A percentile compares a stretch with the other conserved stretches of the same genome.
phyloP scores from a whole-genome alignment of 768 basidiomycete species.

The Lentinus brumalis region DNA sequence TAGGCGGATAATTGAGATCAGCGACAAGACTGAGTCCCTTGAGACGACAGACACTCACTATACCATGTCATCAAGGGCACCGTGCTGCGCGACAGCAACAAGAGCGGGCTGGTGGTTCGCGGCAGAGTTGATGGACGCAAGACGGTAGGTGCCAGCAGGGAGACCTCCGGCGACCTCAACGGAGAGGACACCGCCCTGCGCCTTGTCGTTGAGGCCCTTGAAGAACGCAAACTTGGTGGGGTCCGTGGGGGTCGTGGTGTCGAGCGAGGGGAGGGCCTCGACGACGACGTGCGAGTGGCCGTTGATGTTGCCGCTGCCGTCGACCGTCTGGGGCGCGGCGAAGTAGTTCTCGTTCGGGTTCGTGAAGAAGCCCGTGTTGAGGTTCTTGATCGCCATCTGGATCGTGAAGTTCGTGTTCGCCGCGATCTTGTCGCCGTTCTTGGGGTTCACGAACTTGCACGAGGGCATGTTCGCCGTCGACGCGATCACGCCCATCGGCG shows the following conservation, averaged over 20 bases:
- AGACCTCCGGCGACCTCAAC: conserved; percentile 55
- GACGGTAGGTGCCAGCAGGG: conserved; percentile 50
- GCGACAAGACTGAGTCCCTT: not conserved
- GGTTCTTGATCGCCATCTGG: conserved; percentile 44
- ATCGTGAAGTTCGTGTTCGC: conserved; percentile 56
- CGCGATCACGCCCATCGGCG: conserved; percentile 62
- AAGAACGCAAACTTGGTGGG: conserved; percentile 61
- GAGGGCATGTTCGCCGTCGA: conserved; percentile 52
- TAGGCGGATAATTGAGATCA: not conserved
- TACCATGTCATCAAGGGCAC: conserved; percentile 37
- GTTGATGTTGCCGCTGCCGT: conserved; percentile 50
- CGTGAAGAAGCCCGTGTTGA: conserved; percentile 59
- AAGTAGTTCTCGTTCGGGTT: conserved; percentile 56
- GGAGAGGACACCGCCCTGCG: conserved; percentile 47
- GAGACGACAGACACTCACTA: conserved; percentile 24
- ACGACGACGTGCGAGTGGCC: conserved; percentile 69
- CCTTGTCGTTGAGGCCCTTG: conserved; percentile 50
- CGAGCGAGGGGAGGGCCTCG: conserved; percentile 49
- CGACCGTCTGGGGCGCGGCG: conserved; percentile 54
- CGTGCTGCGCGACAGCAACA: conserved; percentile 41
- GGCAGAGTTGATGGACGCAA: conserved; percentile 44
- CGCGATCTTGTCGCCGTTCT: conserved; percentile 46
- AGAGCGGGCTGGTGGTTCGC: conserved; percentile 45
- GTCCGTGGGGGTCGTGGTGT: conserved; percentile 50
- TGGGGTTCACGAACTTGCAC: conserved; percentile 51